Conservation (phyloP, 495 filamentous ascomycete species). For the Evernia prunastri region DNA sequence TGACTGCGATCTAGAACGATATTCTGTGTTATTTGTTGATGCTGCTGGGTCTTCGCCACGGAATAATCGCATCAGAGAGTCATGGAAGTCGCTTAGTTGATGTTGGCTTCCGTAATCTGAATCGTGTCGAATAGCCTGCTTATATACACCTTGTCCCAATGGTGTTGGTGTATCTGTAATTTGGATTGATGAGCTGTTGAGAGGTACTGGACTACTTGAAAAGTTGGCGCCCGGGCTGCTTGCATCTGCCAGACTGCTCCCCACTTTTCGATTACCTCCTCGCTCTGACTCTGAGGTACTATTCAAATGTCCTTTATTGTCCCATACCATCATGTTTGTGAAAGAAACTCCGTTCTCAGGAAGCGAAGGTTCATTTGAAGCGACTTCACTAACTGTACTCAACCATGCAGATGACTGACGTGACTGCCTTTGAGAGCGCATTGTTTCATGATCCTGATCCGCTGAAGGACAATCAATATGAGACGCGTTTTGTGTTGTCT, state of each 20-base stretch:
- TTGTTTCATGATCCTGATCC: background rate
- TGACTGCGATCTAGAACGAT: background rate
- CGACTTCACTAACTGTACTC: constrained; percentile 19
- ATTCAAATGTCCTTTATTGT: constrained; percentile 31
- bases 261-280: constrained; percentile 31
- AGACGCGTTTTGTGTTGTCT: background rate
- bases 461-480: background rate
- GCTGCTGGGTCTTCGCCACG: background rate
- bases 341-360: constrained; percentile 28
- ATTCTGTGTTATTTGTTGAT: background rate
- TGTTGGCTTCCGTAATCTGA: background rate
- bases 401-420: constrained; percentile 21
- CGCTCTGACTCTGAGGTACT: constrained; percentile 31
- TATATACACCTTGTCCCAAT: background rate
- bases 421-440: background rate
- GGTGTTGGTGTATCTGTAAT: background rate
- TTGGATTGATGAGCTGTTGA: background rate
- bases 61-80: background rate
- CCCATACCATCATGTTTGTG: constrained; percentile 27
- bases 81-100: background rate
- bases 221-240: constrained; percentile 29
- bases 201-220: constrained; percentile 13
- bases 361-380: constrained; percentile 7
- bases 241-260: constrained; percentile 33
- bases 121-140: background rate